Conservation (phyloP, 495 filamentous ascomycete genomes). For the Tuber indicum region DNA sequence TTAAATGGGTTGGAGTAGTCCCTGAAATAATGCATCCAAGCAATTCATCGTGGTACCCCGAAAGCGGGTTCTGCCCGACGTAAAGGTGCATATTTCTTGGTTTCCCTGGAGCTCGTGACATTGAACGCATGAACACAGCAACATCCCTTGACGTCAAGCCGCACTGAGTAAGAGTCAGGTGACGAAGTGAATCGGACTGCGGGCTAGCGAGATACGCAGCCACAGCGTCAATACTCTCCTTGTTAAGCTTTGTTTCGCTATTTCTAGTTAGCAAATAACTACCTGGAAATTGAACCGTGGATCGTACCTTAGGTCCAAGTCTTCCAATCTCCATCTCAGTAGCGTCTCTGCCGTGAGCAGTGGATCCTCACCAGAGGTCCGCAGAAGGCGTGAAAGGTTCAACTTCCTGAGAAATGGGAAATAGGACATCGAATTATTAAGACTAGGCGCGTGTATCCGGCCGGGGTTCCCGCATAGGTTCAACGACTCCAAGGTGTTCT, state of each 20-base stretch:
- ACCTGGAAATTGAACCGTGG: background rate
- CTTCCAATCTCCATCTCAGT: slow-evolving; percentile 67
- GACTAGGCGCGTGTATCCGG: slow-evolving; percentile 51
- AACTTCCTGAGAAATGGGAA: slow-evolving; percentile 66
- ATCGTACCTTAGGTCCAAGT: slow-evolving; percentile 48
- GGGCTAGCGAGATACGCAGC: slow-evolving; percentile 57
- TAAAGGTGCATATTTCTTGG: slow-evolving; percentile 66
- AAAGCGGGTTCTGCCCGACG: slow-evolving; percentile 75
- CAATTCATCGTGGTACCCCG: slow-evolving; percentile 62
- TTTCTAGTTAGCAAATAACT: slow-evolving; percentile 8
- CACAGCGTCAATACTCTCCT: slow-evolving; percentile 54
- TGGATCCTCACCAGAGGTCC: slow-evolving; percentile 57
- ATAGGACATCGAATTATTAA: slow-evolving; percentile 54
- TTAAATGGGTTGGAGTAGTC: slow-evolving; percentile 63
- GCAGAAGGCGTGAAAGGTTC: slow-evolving; percentile 61
- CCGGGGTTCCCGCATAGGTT: slow-evolving; percentile 72
- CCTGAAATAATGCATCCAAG: slow-evolving; percentile 60
- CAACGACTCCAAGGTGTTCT: slow-evolving; percentile 65
- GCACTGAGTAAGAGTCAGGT: slow-evolving; percentile 70
- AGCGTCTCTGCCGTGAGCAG: slow-evolving; percentile 62
- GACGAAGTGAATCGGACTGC: slow-evolving; percentile 59
- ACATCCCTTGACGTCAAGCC: slow-evolving; percentile 70
- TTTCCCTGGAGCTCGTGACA: slow-evolving; percentile 50
- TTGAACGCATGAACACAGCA: slow-evolving; percentile 69
- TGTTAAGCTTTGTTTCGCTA: slow-evolving; percentile 48